phyloP scores from a whole-genome alignment of 2,329 filamentous ascomycete species.

The Macrophomina tecta region DNA sequence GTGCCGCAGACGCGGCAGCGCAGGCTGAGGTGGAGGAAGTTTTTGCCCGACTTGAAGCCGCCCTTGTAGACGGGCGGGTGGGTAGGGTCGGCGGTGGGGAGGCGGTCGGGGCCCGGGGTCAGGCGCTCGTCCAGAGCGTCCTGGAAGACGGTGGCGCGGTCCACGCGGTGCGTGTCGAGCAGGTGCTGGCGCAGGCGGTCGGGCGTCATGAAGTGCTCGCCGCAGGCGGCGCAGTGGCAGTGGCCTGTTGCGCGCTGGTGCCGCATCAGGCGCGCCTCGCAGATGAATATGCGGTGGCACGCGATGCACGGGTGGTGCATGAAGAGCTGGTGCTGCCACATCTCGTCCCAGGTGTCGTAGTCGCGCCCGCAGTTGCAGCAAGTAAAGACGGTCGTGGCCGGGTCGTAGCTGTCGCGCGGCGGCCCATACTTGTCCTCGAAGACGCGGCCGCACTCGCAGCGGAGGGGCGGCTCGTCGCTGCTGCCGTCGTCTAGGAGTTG shows the following conservation, averaged over 20 bases:
- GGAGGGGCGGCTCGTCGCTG: not conserved
- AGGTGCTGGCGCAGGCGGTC: constrained; percentile 28
- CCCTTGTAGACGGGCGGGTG: constrained; percentile 17
- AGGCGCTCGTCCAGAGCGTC: constrained; percentile 20
- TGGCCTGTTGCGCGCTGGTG: constrained; percentile 22
- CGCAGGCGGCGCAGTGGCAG: constrained; percentile 25
- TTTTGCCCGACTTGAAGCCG: constrained; percentile 26
- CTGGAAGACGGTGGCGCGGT: constrained; percentile 21
- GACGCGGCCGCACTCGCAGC: constrained; percentile 14
- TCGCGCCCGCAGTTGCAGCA: constrained; percentile 19
- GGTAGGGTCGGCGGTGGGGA: not conserved
- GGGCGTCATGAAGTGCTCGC: constrained; percentile 26
- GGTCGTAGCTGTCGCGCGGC: constrained; percentile 6
- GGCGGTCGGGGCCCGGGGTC: not conserved
- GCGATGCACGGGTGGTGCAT: constrained; percentile 28
- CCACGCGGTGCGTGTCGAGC: constrained; percentile 9
- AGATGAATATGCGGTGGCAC: constrained; percentile 26
- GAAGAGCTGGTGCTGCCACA: constrained; percentile 26
- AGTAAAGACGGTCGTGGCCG: constrained; percentile 11
- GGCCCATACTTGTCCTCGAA: constrained; percentile 24
- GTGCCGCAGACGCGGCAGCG: constrained; percentile 23
- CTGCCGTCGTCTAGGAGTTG: constrained; percentile 11
- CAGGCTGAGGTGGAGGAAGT: constrained; percentile 26
- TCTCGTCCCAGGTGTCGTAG: constrained; percentile 27
- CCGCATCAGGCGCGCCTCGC: constrained; percentile 18